Evolutionary conservation across 306 rosid species (phyloP), one percentile per base, ranked within the genome.

Genomic region (Oxytropis ochrocephala): DNA sequence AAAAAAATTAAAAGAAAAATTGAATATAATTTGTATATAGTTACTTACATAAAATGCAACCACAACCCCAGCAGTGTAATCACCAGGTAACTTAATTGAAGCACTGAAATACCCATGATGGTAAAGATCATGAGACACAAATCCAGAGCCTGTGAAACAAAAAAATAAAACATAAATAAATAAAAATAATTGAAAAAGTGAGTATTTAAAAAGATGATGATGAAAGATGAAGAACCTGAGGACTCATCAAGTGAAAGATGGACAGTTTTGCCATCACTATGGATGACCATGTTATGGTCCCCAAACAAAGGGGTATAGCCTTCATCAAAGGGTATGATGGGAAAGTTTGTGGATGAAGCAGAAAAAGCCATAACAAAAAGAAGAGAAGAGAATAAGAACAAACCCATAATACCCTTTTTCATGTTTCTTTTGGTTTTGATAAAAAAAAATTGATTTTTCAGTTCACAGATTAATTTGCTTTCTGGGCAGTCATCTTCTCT

Each of bases 41-140:
- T 58, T n/a, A 84, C 98, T 93, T 78, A 93, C 98, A 82, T 93
- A 93, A 65, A 93, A 93, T 30, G 98, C 98, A 72, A 93, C 96
- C 4, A 93, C 98, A 69, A 90, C 94, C 42, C 98, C 98, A 41
- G 98, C 98, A 63, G 98, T 86, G 36, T 93, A 93, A 81, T 93
- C 98, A 76, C 89, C 48, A 8, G 98, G 98, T 78, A 93, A 68
- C 91, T 93, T 90, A 72, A 93, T 87, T 0, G 94, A 86, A 72
- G 96, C 98, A 81, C 98, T 85, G 82, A 90, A 90, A 77, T 83
- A 88, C 30, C 98, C 98, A 38, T 90, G 91, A 64, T 82, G 90
- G 72, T 88, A 93, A 73, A 93, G 83, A 72, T 93, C 98, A 67
- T 93, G 98, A 69, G 98, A 88, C 27, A 83, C 94, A 82, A 93